These are phyloP conservation scores for Cucurbitaria berberidis DNA, from an alignment of 2,329 filamentous ascomycete species.

Conservation along the genomic window DNA sequence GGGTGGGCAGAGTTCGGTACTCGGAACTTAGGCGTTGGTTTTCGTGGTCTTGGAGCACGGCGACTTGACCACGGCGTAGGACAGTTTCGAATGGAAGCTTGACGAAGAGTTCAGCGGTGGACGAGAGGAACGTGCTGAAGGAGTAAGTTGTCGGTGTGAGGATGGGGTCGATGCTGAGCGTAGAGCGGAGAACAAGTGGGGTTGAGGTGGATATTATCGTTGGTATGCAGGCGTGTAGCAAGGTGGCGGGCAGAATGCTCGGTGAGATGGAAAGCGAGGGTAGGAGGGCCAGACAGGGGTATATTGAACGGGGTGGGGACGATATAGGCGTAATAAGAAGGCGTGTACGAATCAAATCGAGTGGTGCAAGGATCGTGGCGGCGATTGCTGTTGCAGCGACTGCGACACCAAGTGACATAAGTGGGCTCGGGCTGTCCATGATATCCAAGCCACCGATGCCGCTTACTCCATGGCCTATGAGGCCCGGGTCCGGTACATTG, in stretches of 20 bases:
- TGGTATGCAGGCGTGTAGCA: slow-evolving; percentile 84
- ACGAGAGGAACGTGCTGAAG: slow-evolving; percentile 79
- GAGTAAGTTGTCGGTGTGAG: slow-evolving; percentile 82
- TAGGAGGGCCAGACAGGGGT: slow-evolving; percentile 77
- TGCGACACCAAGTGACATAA: slow-evolving; percentile 77
- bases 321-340: slow-evolving; percentile 85
- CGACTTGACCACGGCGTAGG: slow-evolving; percentile 83
- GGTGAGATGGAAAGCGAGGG: slow-evolving; percentile 73
- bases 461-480: slow-evolving; percentile 52
- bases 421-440: slow-evolving; percentile 79
- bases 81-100: slow-evolving; percentile 93
- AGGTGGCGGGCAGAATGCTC: slow-evolving; percentile 77
- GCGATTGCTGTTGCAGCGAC: slow-evolving; percentile 71
- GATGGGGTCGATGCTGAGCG: slow-evolving; percentile 81
- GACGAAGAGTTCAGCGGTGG: slow-evolving; percentile 79
- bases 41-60: slow-evolving; percentile 57
- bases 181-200: slow-evolving; percentile 84
- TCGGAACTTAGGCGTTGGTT: slow-evolving; percentile 34
- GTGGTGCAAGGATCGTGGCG: slow-evolving; percentile 79
- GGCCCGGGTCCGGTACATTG: slow-evolving; percentile 83
- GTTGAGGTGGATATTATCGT: slow-evolving; percentile 82
- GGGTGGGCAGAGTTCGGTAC: slow-evolving; percentile 30
- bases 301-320: slow-evolving; percentile 75
- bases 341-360: slow-evolving; percentile 87
- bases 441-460: slow-evolving; percentile 74